Evolutionary conservation across 306 rosid species (phyloP).

Genomic region (Luffa acutangula): DNA sequence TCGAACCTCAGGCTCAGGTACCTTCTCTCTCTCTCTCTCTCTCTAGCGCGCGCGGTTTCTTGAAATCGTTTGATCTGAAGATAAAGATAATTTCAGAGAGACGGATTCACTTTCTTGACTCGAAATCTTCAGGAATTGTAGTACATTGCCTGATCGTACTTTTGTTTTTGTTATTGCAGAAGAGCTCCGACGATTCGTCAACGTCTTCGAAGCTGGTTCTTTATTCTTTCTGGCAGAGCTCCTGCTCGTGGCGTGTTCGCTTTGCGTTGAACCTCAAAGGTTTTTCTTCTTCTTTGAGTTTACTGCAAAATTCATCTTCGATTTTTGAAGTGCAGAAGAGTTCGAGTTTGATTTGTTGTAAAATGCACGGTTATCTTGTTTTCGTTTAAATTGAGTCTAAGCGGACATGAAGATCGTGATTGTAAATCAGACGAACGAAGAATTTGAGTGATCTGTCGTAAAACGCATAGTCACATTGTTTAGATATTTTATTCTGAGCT

Average conservation of each 20-base stretch:
- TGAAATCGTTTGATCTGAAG: not conserved
- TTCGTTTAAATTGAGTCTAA: not conserved
- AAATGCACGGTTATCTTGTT: not conserved
- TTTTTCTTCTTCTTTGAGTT: not conserved
- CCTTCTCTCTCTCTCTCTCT: not conserved
- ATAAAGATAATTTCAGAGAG: not conserved
- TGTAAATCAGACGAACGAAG: not conserved
- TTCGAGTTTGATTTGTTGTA: not conserved
- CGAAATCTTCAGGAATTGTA: not conserved
- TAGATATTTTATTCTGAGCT: not conserved
- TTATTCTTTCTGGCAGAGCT: slow-evolving; percentile 39
- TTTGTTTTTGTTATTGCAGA: not conserved
- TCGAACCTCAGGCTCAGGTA: slow-evolving; percentile 2
- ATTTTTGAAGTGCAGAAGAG: not conserved
- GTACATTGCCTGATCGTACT: not conserved
- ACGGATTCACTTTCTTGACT: not conserved
- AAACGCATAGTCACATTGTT: not conserved
- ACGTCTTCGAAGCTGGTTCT: slow-evolving; percentile 19
- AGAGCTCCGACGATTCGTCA: not conserved
- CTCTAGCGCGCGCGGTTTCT: not conserved
- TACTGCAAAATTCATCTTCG: not conserved
- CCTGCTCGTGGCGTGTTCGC: slow-evolving; percentile 44
- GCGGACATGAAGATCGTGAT: not conserved
- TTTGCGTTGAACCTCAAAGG: slow-evolving; percentile 44
- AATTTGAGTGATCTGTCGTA: not conserved